Evolutionary conservation across 257 asterid species (phyloP), one percentile per base, ranked within the genome.

Genomic region (Solanum rostratum): DNA sequence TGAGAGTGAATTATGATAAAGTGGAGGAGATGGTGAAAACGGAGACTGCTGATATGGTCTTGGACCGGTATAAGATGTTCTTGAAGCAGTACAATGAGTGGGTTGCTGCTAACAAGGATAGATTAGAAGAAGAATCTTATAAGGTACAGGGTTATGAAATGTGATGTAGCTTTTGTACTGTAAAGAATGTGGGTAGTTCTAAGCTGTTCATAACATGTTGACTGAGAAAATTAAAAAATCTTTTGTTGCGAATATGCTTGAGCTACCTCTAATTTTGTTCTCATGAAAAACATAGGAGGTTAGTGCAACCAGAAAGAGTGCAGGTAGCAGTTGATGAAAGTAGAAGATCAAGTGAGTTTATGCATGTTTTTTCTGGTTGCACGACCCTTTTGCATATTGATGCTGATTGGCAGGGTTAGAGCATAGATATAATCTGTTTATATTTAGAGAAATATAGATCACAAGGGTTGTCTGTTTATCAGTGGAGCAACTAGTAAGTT

Each of bases 71-170:
- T 88, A 95, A 89, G 39, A 60, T 93, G 93, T 96, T 96, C 87
- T 74, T 94, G 93, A 96, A 96, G 90, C 99, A 96, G 85, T 94
- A 96, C 69, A 84, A 89, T 50, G 97, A 92, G 88, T 96, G 99
- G 99, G 98, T 90, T 54, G 95, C 89, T 82, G 94, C 91, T 5
- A 94, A 96, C 83, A 92, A 91, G 89, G 93, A 92, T 83, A 90
- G 90, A 43, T 86, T 96, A 90, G 98, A 94, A 87, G 94, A 92
- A 83, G 97, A 96, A 82, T 92, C 99, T 9, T 96, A 90, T 81
- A 91, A 93, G 99, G 99, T 96, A 87, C 16, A 16, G 3, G 2
- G 10, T 76, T 45, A 46, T 74, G 15, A 30, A 7, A 16, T 33
- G 3, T 33, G 24, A 66, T 66, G 45, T 22, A 15, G 24, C 29